A percentile compares a stretch with the other conserved stretches of the same genome.
Evolutionary conservation across 768 basidiomycete genomes (phyloP).

Genomic region (Termitomyces sp.): DNA sequence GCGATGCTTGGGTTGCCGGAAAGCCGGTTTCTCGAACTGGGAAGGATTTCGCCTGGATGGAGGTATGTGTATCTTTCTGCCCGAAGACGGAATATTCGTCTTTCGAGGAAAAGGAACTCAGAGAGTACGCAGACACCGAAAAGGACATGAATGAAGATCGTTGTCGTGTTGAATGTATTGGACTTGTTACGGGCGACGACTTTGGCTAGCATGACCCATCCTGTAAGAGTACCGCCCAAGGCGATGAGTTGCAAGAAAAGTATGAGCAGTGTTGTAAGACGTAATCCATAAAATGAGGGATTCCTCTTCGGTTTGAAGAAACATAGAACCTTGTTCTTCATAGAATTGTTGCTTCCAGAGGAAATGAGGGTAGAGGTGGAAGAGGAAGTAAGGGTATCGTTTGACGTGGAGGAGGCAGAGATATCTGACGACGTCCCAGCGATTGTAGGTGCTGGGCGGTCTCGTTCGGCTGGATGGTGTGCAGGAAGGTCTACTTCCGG

Average conservation of each 20-base stretch:
- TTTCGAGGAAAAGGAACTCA: constrained; percentile 61
- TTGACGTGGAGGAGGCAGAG: constrained; percentile 8
- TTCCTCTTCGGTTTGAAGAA: constrained; percentile 38
- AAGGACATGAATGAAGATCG: constrained; percentile 60
- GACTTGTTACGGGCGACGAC: constrained; percentile 8
- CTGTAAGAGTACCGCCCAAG: constrained; percentile 46
- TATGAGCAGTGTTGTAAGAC: constrained; percentile 37
- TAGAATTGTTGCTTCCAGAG: constrained; percentile 16
- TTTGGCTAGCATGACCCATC: constrained; percentile 47
- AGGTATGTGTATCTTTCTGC: constrained; percentile 58
- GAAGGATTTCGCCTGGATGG: constrained; percentile 57
- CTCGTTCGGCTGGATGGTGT: constrained; percentile 47
- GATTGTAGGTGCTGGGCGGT: constrained; percentile 15
- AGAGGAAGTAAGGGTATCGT: constrained; percentile 16
- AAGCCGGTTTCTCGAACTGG: constrained; percentile 30
- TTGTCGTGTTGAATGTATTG: constrained; percentile 19
- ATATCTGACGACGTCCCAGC: constrained; percentile 11
- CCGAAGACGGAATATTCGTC: constrained; percentile 60
- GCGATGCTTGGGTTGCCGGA: constrained; percentile 30
- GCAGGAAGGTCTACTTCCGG: constrained; percentile 31
- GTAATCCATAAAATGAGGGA: constrained; percentile 40
- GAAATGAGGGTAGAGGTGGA: constrained; percentile 16
- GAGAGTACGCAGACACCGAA: constrained; percentile 50
- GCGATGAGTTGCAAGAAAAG: constrained; percentile 37
- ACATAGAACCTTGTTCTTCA: constrained; percentile 31